Evolutionary conservation across 2,329 filamentous ascomycete species (phyloP).

Genomic region (Periconia sp.): DNA sequence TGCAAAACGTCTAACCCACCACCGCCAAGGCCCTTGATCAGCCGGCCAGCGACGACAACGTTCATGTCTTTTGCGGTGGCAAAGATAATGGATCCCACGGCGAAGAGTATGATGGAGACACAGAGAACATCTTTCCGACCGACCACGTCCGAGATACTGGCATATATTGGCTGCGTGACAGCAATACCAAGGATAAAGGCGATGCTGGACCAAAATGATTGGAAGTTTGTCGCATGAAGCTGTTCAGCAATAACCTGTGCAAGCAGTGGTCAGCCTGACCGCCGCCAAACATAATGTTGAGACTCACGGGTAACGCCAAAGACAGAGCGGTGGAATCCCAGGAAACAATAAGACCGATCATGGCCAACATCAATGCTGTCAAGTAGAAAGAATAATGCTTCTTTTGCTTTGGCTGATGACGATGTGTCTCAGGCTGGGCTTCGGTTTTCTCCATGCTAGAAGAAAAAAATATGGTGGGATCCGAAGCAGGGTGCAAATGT

Average conservation of each 20-base stretch:
- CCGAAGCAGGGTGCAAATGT: no score
- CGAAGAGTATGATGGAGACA: constrained; percentile 42
- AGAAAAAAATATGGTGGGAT: no score
- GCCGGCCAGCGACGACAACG: constrained; percentile 54
- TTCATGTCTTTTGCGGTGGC: constrained; percentile 48
- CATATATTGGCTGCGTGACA: constrained; percentile 32
- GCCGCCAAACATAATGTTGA: no score
- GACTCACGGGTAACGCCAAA: no score
- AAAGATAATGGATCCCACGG: constrained; percentile 50
- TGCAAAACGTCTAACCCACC: constrained; percentile 53
- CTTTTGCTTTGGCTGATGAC: no score
- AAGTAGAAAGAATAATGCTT: no score
- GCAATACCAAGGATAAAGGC: constrained; percentile 22
- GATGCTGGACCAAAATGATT: constrained; percentile 65
- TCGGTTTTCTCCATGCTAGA: no score
- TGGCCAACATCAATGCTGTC: no score
- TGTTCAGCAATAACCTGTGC: constrained; percentile 3
- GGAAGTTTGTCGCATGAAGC: constrained; percentile 13
- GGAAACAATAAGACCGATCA: no score
- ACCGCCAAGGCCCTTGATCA: constrained; percentile 54
- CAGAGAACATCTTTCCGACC: constrained; percentile 20
- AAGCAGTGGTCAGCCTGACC: no score
- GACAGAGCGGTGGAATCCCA: no score
- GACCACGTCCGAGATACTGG: constrained; percentile 25
- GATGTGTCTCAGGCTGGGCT: no score